Evolutionary conservation across 345 rosid genomes (phyloP).

Genomic region (Murraya paniculata): DNA sequence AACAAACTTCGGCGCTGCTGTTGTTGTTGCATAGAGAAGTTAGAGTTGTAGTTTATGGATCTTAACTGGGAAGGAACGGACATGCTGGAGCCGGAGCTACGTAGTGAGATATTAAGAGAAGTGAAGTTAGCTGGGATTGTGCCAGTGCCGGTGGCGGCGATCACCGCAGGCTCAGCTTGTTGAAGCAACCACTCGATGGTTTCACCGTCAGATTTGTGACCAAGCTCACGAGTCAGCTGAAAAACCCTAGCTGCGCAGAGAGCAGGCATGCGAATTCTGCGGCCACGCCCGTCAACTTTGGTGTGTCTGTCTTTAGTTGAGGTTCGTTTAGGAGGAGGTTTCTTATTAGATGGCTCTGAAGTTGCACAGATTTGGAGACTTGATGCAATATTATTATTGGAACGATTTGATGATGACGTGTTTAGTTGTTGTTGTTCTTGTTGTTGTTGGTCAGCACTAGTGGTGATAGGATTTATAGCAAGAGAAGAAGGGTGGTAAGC

Average conservation of each 20-base stretch:
- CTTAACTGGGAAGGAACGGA: conserved; percentile 84
- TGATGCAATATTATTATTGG: conserved; percentile 24
- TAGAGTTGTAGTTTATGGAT: conserved; percentile 56
- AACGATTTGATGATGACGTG: conserved; percentile 26
- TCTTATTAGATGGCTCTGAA: conserved; percentile 51
- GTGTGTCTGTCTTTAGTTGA: conserved; percentile 96
- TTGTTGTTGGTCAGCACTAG: neutral
- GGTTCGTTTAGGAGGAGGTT: conserved; percentile 73
- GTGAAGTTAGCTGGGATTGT: conserved; percentile 98
- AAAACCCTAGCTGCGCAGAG: conserved; percentile 99
- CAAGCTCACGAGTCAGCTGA: conserved; percentile 86
- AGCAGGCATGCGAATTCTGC: conserved; percentile 99
- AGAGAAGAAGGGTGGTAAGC: conserved; percentile 51
- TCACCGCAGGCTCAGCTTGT: conserved; percentile 95
- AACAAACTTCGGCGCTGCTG: conserved; percentile 52
- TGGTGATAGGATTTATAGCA: conserved; percentile 32
- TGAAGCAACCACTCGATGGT: conserved; percentile 99
- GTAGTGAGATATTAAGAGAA: conserved; percentile 83
- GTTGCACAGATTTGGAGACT: conserved; percentile 28
- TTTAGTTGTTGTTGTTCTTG: conserved; percentile 4
- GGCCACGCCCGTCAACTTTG: conserved; percentile 92
- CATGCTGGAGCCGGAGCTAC: conserved; percentile 86
- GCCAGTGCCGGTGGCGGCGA: conserved; percentile 98
- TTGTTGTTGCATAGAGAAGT: conserved; percentile 52
- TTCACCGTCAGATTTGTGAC: conserved; percentile 94